Evolutionary conservation across 2,329 filamentous ascomycete genomes (phyloP).

Genomic region (Alternaria rosae): DNA sequence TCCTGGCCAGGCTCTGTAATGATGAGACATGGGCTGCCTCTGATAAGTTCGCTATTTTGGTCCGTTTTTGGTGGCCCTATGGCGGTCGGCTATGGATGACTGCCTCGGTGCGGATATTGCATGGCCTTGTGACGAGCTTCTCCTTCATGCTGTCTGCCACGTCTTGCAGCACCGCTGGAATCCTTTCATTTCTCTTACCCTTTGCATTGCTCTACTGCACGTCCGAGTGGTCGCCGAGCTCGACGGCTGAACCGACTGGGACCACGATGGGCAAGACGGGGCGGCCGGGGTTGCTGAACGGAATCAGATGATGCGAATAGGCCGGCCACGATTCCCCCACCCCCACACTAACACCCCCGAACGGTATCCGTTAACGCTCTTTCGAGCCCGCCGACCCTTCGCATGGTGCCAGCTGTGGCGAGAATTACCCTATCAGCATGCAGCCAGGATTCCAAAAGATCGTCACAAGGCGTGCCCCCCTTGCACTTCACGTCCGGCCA

Average conservation of each 20-base stretch:
- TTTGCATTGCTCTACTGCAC: constrained; percentile 32
- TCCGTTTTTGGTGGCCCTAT: constrained; percentile 10
- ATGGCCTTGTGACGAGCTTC: constrained; percentile 37
- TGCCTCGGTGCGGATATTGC: constrained; percentile 31
- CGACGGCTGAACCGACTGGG: constrained; percentile 32
- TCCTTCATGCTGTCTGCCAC: constrained; percentile 39
- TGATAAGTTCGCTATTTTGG: constrained; percentile 7
- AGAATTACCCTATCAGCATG: constrained; percentile 42
- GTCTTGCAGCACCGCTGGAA: constrained; percentile 38
- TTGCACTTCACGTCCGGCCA: constrained; percentile 42
- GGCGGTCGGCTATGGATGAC: constrained; percentile 19
- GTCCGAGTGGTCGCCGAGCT: constrained; percentile 19
- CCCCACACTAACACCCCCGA: constrained; percentile 49
- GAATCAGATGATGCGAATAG: constrained; percentile 49
- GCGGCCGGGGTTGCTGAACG: constrained; percentile 25
- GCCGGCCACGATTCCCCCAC: constrained; percentile 39
- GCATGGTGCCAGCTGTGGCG: constrained; percentile 42
- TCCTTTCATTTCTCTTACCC: constrained; percentile 25
- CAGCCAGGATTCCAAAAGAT: constrained; percentile 40
- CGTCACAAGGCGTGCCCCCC: constrained; percentile 46
- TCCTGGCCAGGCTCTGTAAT: constrained; percentile 15
- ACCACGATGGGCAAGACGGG: constrained; percentile 36
- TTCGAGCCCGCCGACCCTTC: constrained; percentile 42
- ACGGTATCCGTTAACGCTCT: constrained; percentile 43
- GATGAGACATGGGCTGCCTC: constrained; percentile 16